Percentiles rank a stretch among this genome's conserved stretches.
Conservation (phyloP, 2,329 filamentous ascomycete species). For the Aspergillus terreus region DNA sequence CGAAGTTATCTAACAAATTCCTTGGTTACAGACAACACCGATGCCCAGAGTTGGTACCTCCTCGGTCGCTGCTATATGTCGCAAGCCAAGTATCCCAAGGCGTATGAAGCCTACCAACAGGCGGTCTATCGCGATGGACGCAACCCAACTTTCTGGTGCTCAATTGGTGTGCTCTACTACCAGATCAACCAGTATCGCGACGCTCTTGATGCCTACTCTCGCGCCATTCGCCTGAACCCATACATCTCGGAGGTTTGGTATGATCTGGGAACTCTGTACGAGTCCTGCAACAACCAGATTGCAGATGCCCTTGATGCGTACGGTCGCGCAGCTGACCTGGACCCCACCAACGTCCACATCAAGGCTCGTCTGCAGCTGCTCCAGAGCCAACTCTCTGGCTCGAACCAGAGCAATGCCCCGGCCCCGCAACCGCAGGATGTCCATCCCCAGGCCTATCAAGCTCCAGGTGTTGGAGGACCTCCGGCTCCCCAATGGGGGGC, state of each 20-base stretch:
- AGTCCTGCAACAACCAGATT: constrained; percentile 98
- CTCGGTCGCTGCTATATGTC: constrained; percentile 99
- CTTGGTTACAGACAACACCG: constrained; percentile 67
- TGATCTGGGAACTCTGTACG: constrained; percentile 94
- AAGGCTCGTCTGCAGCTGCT: constrained; percentile 89
- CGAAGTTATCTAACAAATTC: constrained; percentile 5
- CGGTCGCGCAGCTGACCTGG: constrained; percentile 87
- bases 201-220: constrained; percentile 93
- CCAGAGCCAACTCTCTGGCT: constrained; percentile 67
- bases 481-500: constrained; percentile 87
- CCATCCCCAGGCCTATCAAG: constrained; percentile 90
- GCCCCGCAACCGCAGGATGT: constrained; percentile 78
- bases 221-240: constrained; percentile 91
- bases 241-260: constrained; percentile 99
- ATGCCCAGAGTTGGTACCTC: constrained; percentile 98
- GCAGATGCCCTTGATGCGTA: constrained; percentile 95
- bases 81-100: constrained; percentile 97
- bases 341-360: constrained; percentile 90
- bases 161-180: constrained; percentile 97
- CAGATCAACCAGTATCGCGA: constrained; percentile 99
- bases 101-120: constrained; percentile 97
- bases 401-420: constrained; percentile 71
- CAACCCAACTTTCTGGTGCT: constrained; percentile 99
- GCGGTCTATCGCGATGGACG: constrained; percentile 96
- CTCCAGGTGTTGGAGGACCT: constrained; percentile 74